A percentile compares a stretch with the other conserved stretches of the same genome.
phyloP scores from a whole-genome alignment of 805 yeast genomes.

The Spathaspora gorwiae region DNA sequence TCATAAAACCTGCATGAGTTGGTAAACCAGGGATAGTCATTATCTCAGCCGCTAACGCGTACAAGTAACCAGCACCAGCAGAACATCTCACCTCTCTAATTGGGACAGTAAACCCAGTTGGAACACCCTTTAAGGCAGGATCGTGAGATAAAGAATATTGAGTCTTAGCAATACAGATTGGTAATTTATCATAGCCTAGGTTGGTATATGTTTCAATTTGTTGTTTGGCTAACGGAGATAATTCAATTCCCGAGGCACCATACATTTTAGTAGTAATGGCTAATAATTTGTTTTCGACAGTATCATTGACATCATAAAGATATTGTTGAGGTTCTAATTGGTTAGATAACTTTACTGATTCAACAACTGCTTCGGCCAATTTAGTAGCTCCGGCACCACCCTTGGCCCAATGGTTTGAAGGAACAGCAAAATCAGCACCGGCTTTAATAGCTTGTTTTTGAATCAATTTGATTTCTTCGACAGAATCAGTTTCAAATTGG shows the following conservation, averaged over 20 bases:
- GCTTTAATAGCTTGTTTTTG: slow-evolving; percentile 77
- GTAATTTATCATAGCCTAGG: slow-evolving; percentile 88
- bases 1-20: slow-evolving; percentile 94
- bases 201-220: slow-evolving; percentile 76
- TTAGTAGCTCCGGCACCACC: slow-evolving; percentile 90
- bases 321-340: slow-evolving; percentile 37
- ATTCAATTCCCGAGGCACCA: slow-evolving; percentile 83
- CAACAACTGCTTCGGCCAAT: slow-evolving; percentile 78
- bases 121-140: slow-evolving; percentile 89
- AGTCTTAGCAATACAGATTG: slow-evolving; percentile 95
- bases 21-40: slow-evolving; percentile 97
- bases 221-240: slow-evolving; percentile 72
- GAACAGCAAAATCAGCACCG: slow-evolving; percentile 91
- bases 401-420: slow-evolving; percentile 90
- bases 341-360: slow-evolving; percentile 49
- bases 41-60: slow-evolving; percentile 94
- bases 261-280: slow-evolving; percentile 85
- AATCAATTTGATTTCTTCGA: slow-evolving; percentile 73
- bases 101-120: slow-evolving; percentile 89
- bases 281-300: slow-evolving; percentile 76
- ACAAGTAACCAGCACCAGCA: slow-evolving; percentile 94
- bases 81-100: slow-evolving; percentile 91
- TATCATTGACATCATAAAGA: slow-evolving; percentile 64
- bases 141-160: slow-evolving; percentile 96
- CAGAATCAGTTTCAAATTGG: slow-evolving; percentile 77